Evolutionary conservation across 1,284 basidiomycete species (phyloP), one percentile per base, ranked within the genome.

Genomic region (Pascua guehoae): DNA sequence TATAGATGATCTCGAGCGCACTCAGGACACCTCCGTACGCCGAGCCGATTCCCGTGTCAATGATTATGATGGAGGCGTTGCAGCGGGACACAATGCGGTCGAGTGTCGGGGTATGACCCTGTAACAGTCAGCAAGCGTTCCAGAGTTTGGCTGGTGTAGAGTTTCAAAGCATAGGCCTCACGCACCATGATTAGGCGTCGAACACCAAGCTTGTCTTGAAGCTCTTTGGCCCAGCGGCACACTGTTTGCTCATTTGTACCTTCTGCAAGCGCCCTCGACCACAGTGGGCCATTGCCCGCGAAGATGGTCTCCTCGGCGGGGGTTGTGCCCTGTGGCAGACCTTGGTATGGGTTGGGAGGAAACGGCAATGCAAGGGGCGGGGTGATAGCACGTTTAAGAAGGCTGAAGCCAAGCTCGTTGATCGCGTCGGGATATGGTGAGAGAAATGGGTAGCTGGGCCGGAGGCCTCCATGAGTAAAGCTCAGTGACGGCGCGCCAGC

Each of bases 1-100:
- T 85, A 75, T 95, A 94, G 41, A 86, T 81, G 54, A 96, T 86
- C 24, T 89, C 89, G 14, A 96, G 78, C 1, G 92, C 91, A 0
- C 91, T 92, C 7, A 94, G 79, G 0, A 84, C 85, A 10, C 93
- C 93, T 15, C 91, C 91, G 68, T 96, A 97, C 1, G 91, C 92
- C 68, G 88, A 88, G 1, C 91, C 93, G 57, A 96, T 95, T 40
- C 91, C 91, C n/a, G 80, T 81, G 70, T 96, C 93, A 52, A 97
- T 95, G 63, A 96, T 88, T 65, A 96, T 87, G 53, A 96, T 84
- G 66, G 88, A 90, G 11, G 89, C 91, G 47, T 84, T 81, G 71
- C 92, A 96, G 57, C 91, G 81, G 14, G 88, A 85, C 1, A 88
- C 84, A 47, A 95, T 92, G 64, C 83, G 82, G 82, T 86, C 82